A percentile compares a stretch with the other conserved stretches of the same genome.
These are phyloP conservation scores for Aspergillaceae sp. DNA, from an alignment of 2,329 filamentous ascomycete species.

Conservation along the genomic window DNA sequence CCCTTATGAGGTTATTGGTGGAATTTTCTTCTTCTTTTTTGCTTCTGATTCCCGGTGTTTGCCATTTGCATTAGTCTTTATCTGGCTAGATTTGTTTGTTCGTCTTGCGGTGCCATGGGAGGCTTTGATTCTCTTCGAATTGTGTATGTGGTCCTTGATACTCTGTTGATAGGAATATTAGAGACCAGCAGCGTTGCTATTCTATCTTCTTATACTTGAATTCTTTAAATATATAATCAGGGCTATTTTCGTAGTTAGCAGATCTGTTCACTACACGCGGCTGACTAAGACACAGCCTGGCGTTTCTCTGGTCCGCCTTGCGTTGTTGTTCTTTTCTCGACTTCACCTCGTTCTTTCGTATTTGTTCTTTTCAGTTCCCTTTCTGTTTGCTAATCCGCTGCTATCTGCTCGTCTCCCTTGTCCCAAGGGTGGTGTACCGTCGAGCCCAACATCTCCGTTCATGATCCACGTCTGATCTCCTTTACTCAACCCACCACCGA, in stretches of 20 bases:
- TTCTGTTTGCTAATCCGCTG: background rate
- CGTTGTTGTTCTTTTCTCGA: background rate
- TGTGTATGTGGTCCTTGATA: no score
- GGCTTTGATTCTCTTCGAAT: no score
- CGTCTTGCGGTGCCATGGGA: background rate
- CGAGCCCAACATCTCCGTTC: background rate
- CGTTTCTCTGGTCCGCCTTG: background rate
- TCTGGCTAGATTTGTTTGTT: background rate
- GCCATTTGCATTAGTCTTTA: conserved; percentile 6
- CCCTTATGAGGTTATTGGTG: conserved; percentile 12
- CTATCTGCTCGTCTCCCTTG: no score
- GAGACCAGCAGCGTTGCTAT: no score
- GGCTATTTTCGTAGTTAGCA: no score
- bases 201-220: no score
- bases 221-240: no score
- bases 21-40: conserved; percentile 5
- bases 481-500: no score
- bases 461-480: conserved; percentile 8
- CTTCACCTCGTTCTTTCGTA: background rate
- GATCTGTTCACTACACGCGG: background rate
- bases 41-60: conserved; percentile 4
- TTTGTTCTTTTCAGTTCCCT: background rate
- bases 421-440: no score
- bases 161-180: no score
- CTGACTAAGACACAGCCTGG: background rate